Conservation (phyloP, 1,284 basidiomycete species). For the Trichosporon asahii region DNA sequence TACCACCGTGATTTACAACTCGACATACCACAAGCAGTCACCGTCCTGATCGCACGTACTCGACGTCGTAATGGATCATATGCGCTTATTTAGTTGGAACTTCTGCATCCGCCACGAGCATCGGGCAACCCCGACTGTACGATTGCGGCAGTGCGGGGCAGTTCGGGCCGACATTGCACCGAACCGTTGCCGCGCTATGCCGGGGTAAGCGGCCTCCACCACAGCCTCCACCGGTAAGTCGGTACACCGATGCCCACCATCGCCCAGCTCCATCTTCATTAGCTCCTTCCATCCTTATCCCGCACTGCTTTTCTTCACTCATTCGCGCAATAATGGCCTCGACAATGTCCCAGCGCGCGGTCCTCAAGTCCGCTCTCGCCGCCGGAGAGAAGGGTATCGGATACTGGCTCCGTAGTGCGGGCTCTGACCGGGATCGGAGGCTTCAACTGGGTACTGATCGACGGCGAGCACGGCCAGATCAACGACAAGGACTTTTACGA, state of each 20-base stretch:
- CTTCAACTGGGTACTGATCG: conserved; percentile 36
- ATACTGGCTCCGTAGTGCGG: conserved; percentile 58
- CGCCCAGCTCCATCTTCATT: neutral
- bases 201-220: too few relatives aligned
- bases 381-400: conserved; percentile 62
- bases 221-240: neutral
- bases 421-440: conserved; percentile 35
- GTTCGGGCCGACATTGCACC: neutral
- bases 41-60: too few relatives aligned
- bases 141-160: neutral
- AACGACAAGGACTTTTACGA: conserved; percentile 29
- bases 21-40: too few relatives aligned
- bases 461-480: conserved; percentile 34
- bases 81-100: too few relatives aligned
- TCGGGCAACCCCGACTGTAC: neutral
- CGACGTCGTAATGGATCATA: too few relatives aligned
- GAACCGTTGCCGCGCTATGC: neutral
- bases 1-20: too few relatives aligned
- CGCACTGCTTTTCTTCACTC: neutral
- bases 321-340: conserved; percentile 2
- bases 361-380: conserved; percentile 56
- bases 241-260: neutral
- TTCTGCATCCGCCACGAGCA: neutral
- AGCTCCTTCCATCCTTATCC: neutral
- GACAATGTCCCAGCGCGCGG: conserved; percentile 10